Conservation (phyloP, 1,284 basidiomycete genomes). For the Fistulina hepatica region DNA sequence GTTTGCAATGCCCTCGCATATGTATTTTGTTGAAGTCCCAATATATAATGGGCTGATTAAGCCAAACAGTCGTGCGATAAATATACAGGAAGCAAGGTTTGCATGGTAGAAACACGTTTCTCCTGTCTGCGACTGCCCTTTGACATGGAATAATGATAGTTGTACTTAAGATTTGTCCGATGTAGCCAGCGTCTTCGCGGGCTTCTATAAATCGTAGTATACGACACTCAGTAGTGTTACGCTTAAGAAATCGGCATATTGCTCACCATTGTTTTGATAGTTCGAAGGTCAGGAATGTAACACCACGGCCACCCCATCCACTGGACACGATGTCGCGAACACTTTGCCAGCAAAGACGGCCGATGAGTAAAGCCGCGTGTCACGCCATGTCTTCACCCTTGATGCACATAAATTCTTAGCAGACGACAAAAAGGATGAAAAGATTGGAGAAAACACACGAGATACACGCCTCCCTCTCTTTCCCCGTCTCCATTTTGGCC, state of each 20-base stretch:
- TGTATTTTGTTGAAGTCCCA: background rate
- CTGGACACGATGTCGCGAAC: conserved; percentile 12
- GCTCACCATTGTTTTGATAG: background rate
- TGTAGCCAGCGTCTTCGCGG: too few species aligned
- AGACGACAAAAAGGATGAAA: background rate
- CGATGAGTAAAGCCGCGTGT: conserved; percentile 28
- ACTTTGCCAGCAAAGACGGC: conserved; percentile 26
- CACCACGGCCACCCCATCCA: conserved; percentile 20
- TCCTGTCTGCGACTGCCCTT: too few species aligned
- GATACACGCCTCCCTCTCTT: conserved; percentile 27
- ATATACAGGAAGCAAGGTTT: too few species aligned
- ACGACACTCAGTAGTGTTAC: too few species aligned
- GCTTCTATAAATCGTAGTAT: too few species aligned
- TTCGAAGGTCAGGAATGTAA: too few species aligned
- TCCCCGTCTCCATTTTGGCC: conserved; percentile 38
- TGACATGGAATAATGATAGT: too few species aligned
- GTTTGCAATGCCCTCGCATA: conserved; percentile 26
- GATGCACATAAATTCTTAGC: background rate
- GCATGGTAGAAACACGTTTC: too few species aligned
- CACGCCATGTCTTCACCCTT: conserved; percentile 34
- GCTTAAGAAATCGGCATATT: too few species aligned
- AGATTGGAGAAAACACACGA: conserved; percentile 20
- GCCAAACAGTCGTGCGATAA: too few species aligned
- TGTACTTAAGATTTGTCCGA: too few species aligned
- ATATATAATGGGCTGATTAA: conserved; percentile 3